A percentile compares a stretch with the other conserved stretches of the same genome.
Conservation (phyloP, 176 grass and related monocot species). For the Dactylis glomerata region DNA sequence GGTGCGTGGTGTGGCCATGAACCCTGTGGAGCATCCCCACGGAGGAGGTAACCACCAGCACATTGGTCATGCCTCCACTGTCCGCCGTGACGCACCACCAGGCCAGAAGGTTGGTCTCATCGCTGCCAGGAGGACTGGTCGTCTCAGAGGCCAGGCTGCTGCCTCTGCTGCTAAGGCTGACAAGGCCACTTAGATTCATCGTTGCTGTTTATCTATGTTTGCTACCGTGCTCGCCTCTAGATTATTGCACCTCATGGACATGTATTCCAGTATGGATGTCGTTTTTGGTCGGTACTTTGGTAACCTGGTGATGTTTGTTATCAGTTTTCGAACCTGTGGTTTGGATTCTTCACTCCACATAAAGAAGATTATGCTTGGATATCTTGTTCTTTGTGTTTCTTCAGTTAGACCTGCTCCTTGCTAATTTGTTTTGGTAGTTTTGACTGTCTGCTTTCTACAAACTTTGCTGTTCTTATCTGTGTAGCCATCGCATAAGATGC, state of each 20-base stretch:
- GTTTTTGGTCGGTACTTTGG: conserved; percentile 26
- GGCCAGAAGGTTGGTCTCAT: conserved; percentile 97
- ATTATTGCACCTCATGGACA: conserved; percentile 28
- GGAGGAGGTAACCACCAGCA: conserved; percentile 99
- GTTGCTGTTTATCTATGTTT: conserved; percentile 21
- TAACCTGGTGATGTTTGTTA: conserved; percentile 26
- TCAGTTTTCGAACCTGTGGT: conserved; percentile 17
- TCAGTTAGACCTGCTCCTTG: background rate
- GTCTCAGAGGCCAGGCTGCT: conserved; percentile 82
- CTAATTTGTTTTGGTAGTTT: background rate
- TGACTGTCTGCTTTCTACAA: too few species aligned
- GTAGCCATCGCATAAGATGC: too few species aligned
- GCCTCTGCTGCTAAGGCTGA: conserved; percentile 79
- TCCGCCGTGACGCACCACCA: conserved; percentile 81
- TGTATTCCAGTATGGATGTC: conserved; percentile 30
- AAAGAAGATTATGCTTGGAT: conserved; percentile 32
- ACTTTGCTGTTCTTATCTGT: too few species aligned
- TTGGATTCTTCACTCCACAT: conserved; percentile 13
- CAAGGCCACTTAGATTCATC: conserved; percentile 67
- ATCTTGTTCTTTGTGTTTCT: background rate
- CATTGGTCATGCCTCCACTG: conserved; percentile 87
- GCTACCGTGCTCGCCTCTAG: background rate
- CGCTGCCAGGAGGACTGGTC: conserved; percentile 83
- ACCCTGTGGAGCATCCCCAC: conserved; percentile 92
- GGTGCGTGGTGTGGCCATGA: conserved; percentile 99